phyloP scores from a whole-genome alignment of 495 filamentous ascomycete species.

The Entonaema liquescens region DNA sequence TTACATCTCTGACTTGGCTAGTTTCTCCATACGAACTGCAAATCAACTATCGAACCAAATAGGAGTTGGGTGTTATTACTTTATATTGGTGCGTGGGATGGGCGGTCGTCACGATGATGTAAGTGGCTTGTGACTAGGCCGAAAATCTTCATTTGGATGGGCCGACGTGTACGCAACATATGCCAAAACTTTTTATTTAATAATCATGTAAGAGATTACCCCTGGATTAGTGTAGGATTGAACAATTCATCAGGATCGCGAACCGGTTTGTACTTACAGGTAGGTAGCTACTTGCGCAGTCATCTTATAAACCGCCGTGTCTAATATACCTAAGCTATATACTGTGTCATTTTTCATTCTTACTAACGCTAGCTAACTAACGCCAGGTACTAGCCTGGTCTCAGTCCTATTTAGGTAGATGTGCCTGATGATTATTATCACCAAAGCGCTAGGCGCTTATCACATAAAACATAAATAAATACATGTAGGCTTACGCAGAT shows the following conservation, averaged over 20 bases:
- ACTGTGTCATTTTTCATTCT: neutral
- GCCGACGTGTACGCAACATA: slow-evolving; percentile 18
- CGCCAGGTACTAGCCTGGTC: slow-evolving; percentile 1
- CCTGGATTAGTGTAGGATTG: slow-evolving; percentile 27
- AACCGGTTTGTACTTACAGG: neutral
- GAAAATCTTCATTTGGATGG: slow-evolving; percentile 34
- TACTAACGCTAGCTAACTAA: neutral
- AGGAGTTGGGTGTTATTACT: slow-evolving; percentile 8
- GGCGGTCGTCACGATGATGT: slow-evolving; percentile 22
- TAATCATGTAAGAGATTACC: slow-evolving; percentile 22
- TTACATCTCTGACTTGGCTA: neutral
- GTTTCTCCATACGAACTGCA: neutral
- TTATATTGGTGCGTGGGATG: slow-evolving; percentile 18
- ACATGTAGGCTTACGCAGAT: neutral
- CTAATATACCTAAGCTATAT: neutral
- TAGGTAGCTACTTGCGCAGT: neutral
- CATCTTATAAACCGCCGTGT: neutral
- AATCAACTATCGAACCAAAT: neutral
- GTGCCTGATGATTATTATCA: slow-evolving; percentile 33
- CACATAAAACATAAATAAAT: neutral
- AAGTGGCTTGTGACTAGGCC: slow-evolving; percentile 30
- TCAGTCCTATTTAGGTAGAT: slow-evolving; percentile 22
- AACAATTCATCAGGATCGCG: slow-evolving; percentile 1
- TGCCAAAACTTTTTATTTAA: slow-evolving; percentile 2
- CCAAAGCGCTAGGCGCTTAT: slow-evolving; percentile 15